A percentile compares a stretch with the other conserved stretches of the same genome.
These are phyloP conservation scores for Sclerotinia glacialis DNA, from an alignment of 2,329 filamentous ascomycete genomes.

Conservation along the genomic window DNA sequence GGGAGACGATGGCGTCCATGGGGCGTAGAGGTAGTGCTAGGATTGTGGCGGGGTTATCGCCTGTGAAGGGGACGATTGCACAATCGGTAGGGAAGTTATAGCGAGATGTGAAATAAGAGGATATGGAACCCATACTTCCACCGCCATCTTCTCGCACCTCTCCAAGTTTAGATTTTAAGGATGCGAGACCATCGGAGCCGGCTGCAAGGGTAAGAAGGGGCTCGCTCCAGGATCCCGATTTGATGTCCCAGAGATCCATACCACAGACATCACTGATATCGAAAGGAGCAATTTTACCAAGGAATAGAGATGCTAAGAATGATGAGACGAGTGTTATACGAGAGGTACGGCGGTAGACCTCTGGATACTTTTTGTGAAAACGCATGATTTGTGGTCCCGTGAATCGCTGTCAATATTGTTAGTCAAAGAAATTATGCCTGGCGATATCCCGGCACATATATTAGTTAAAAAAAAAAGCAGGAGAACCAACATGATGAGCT, in stretches of 20 bases:
- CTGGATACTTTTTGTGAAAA: conserved; percentile 75
- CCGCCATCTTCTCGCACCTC: conserved; percentile 78
- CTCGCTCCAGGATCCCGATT: conserved; percentile 69
- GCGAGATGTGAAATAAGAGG: conserved; percentile 71
- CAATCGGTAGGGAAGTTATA: conserved; percentile 77
- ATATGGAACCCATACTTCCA: conserved; percentile 70
- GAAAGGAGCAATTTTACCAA: conserved; percentile 81
- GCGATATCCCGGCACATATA: neutral
- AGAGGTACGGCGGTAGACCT: conserved; percentile 74
- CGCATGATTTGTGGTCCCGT: conserved; percentile 96
- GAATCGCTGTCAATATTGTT: conserved; percentile 63
- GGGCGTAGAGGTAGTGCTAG: conserved; percentile 83
- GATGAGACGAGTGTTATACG: conserved; percentile 94
- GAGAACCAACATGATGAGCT: conserved; percentile 78
- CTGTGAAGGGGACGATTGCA: conserved; percentile 81
- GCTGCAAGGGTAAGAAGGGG: conserved; percentile 72
- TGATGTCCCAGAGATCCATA: conserved; percentile 95
- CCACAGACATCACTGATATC: conserved; percentile 94
- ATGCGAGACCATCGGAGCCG: conserved; percentile 53
- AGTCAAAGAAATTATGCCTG: conserved; percentile 18
- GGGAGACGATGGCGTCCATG: conserved; percentile 87
- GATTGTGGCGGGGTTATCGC: conserved; percentile 95
- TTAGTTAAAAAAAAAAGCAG: neutral
- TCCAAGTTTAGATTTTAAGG: conserved; percentile 76
- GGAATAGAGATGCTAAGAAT: conserved; percentile 86